Conservation (phyloP, 139 green algal genomes). For the Chlorella sp. region DNA sequence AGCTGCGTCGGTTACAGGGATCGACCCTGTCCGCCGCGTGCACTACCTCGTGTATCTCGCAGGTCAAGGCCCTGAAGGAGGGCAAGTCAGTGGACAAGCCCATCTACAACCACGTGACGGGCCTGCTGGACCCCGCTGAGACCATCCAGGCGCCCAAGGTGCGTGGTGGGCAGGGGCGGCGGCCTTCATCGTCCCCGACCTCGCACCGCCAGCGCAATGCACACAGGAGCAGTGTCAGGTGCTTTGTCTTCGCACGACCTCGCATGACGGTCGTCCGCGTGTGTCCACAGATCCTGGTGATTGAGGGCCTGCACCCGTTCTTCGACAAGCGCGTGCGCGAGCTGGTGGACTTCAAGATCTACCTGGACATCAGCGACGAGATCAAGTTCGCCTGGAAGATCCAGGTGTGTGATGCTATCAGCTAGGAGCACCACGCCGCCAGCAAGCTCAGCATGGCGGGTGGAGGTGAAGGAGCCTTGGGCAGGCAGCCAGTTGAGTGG, state of each 20-base stretch:
- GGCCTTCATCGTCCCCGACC: too few relatives aligned
- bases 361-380: slow-evolving; percentile 99
- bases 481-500: too few relatives aligned
- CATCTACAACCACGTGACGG: slow-evolving; percentile 99
- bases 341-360: slow-evolving; percentile 98
- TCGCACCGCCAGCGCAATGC: too few relatives aligned
- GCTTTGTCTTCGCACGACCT: too few relatives aligned
- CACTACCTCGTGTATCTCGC: too few relatives aligned
- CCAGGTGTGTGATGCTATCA: too few relatives aligned
- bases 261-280: too few relatives aligned
- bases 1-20: neutral
- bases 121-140: slow-evolving; percentile 93
- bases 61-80: slow-evolving; percentile 94
- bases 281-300: slow-evolving; percentile 82
- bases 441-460: too few relatives aligned
- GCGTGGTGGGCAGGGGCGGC: too few relatives aligned
- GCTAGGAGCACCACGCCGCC: neutral
- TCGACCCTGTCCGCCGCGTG: too few relatives aligned
- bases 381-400: slow-evolving; percentile 99
- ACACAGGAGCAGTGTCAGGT: too few relatives aligned
- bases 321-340: slow-evolving; percentile 95
- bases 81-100: slow-evolving; percentile 97
- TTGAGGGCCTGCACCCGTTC: slow-evolving; percentile 99
- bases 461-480: too few relatives aligned
- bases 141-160: slow-evolving; percentile 82